A percentile compares a stretch with the other conserved stretches of the same genome.
phyloP scores from a whole-genome alignment of 768 basidiomycete species.

The Lentinula aciculospora region DNA sequence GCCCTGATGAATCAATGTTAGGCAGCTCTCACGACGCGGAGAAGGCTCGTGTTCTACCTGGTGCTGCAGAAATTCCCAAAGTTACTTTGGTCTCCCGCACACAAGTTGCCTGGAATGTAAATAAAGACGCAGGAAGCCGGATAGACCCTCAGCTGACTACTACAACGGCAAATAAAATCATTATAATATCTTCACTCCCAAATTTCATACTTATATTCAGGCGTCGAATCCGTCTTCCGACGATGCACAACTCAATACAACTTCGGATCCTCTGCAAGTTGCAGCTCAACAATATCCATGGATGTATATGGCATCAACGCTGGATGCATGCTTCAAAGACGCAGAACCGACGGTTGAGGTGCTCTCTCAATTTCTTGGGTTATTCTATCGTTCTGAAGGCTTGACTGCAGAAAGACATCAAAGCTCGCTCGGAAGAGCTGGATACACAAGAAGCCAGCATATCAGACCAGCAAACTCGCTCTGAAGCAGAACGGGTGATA shows the following conservation, averaged over 20 bases:
- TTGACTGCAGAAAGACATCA: constrained; percentile 28
- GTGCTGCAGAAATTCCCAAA: not conserved
- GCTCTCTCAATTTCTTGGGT: constrained; percentile 7
- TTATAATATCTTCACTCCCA: not conserved
- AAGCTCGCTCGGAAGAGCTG: constrained; percentile 26
- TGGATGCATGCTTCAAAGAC: constrained; percentile 43
- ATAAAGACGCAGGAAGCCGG: not conserved
- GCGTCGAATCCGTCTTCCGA: not conserved
- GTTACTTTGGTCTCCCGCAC: constrained; percentile 1
- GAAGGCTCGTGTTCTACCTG: not conserved
- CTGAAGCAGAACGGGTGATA: constrained; percentile 36
- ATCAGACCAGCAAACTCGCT: constrained; percentile 33
- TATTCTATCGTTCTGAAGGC: not conserved
- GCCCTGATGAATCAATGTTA: not conserved
- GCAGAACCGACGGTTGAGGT: constrained; percentile 32
- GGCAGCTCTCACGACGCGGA: not conserved
- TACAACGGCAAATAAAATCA: not conserved
- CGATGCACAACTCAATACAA: not conserved
- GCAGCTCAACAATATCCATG: constrained; percentile 54
- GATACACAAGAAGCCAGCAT: constrained; percentile 33
- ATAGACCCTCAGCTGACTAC: not conserved
- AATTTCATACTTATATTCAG: not conserved
- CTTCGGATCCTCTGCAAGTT: constrained; percentile 35
- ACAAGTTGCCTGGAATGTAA: not conserved
- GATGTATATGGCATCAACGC: constrained; percentile 52